Evolutionary conservation across 2,329 filamentous ascomycete genomes (phyloP).

Genomic region (Cladorrhinum sp.): DNA sequence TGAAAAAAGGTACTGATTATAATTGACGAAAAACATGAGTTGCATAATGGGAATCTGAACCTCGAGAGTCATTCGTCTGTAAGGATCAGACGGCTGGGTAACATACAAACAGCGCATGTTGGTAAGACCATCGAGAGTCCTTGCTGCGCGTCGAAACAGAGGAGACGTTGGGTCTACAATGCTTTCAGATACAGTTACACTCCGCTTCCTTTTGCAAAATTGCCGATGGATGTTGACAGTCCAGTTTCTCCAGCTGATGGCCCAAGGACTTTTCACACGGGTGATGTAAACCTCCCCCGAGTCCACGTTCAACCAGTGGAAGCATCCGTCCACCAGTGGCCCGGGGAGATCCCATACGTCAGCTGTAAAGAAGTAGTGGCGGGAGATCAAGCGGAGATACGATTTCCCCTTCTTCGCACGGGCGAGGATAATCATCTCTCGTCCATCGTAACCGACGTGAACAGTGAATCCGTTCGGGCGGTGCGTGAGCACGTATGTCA

Average conservation of each 20-base stretch:
- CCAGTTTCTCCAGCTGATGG: slow-evolving; percentile 1
- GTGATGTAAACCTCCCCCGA: slow-evolving; percentile 16
- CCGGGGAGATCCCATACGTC: slow-evolving; percentile 11
- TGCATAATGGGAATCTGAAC: slow-evolving; percentile 37
- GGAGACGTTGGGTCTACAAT: slow-evolving; percentile 7
- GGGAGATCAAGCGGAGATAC: slow-evolving; percentile 7
- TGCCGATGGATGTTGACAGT: slow-evolving; percentile 6
- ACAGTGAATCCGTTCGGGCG: slow-evolving; percentile 50
- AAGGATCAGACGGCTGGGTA: not conserved
- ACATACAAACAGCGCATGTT: slow-evolving; percentile 58
- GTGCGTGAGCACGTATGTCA: slow-evolving; percentile 47
- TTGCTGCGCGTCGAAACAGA: slow-evolving; percentile 47
- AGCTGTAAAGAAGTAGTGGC: not conserved
- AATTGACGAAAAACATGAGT: slow-evolving; percentile 39
- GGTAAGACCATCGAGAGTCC: slow-evolving; percentile 49
- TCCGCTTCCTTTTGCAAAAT: not conserved
- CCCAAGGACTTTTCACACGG: slow-evolving; percentile 2
- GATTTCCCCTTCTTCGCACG: not conserved
- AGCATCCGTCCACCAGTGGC: slow-evolving; percentile 4
- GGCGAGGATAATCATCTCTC: slow-evolving; percentile 37
- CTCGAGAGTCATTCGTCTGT: slow-evolving; percentile 30
- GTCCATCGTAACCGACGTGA: slow-evolving; percentile 42
- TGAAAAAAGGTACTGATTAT: slow-evolving; percentile 41
- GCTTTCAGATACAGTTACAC: not conserved
- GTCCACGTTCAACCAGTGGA: slow-evolving; percentile 18